Evolutionary conservation across 31 red algal genomes (phyloP).

Genomic region (Endocladia muricata): DNA sequence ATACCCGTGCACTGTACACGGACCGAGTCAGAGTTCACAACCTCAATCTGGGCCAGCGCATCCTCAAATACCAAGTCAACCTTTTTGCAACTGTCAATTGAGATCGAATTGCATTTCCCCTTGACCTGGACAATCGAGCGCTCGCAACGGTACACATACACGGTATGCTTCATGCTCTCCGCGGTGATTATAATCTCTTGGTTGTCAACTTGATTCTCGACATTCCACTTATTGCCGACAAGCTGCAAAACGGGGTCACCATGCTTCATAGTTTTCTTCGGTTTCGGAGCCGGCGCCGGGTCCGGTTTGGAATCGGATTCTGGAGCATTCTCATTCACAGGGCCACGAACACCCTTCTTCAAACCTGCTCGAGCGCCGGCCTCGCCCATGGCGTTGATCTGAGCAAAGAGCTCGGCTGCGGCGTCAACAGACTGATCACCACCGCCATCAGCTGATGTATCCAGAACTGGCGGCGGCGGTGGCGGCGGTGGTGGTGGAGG

Average conservation of each 20-base stretch:
- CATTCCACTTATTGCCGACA: constrained; percentile 78
- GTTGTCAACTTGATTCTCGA: constrained; percentile 60
- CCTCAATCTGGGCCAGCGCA: constrained; percentile 70
- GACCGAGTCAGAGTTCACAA: constrained; percentile 78
- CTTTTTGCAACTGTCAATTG: constrained; percentile 82
- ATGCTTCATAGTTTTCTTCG: constrained; percentile 2
- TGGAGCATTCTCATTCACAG: constrained; percentile 60
- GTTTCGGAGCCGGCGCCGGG: constrained; percentile 31
- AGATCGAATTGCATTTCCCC: constrained; percentile 79
- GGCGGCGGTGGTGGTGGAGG: constrained; percentile 71
- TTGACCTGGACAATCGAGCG: constrained; percentile 74
- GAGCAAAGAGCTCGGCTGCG: constrained; percentile 66
- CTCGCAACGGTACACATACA: constrained; percentile 83
- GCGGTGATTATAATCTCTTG: constrained; percentile 44
- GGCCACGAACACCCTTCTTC: constrained; percentile 79
- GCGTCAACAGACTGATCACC: constrained; percentile 39
- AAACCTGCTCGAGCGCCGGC: constrained; percentile 54
- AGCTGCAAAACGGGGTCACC: constrained; percentile 54
- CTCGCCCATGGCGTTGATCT: constrained; percentile 76
- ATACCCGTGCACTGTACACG: constrained; percentile 71
- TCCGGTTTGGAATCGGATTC: not conserved
- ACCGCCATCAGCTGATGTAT: constrained; percentile 14
- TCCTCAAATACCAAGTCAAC: constrained; percentile 75
- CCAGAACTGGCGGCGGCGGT: constrained; percentile 71
- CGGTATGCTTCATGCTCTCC: constrained; percentile 69